A percentile compares a stretch with the other conserved stretches of the same genome.
Evolutionary conservation across 257 asterid species (phyloP).

Genomic region (Verbena officinalis): DNA sequence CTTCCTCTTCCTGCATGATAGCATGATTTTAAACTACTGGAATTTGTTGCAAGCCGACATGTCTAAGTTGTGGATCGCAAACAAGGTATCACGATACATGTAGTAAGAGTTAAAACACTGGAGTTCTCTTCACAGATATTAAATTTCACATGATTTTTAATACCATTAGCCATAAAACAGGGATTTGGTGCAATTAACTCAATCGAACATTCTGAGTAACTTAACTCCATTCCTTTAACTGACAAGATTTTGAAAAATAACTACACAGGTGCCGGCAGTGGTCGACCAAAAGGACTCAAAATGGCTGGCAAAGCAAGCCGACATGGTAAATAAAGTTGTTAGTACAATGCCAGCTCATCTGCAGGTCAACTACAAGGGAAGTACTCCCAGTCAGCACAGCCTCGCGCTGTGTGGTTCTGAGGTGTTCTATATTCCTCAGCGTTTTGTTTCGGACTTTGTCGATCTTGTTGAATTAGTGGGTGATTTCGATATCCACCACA

Average conservation of each 20-base stretch:
- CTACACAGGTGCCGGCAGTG: constrained; percentile 35
- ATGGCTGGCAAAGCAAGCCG: constrained; percentile 47
- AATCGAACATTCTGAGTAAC: background rate
- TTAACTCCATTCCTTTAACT: background rate
- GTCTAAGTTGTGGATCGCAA: constrained; percentile 53
- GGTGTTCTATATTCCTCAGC: constrained; percentile 42
- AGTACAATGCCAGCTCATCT: constrained; percentile 51
- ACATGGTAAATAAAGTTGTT: constrained; percentile 43
- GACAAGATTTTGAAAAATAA: constrained; percentile 4
- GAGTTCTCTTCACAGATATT: background rate
- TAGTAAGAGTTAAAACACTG: background rate
- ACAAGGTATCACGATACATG: constrained; percentile 38
- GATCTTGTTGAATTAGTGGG: constrained; percentile 51
- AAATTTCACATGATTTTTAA: too few relatives aligned
- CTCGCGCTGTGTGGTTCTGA: constrained; percentile 47
- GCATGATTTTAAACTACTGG: constrained; percentile 51
- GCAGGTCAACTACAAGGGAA: constrained; percentile 51
- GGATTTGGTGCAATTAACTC: too few relatives aligned
- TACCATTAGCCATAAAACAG: too few relatives aligned
- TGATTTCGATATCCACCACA: constrained; percentile 47
- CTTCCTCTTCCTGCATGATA: constrained; percentile 47
- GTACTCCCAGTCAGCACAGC: constrained; percentile 41
- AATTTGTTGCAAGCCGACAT: constrained; percentile 45
- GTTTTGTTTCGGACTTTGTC: constrained; percentile 39
- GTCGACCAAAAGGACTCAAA: constrained; percentile 25